Base-by-base conservation (phyloP, 768 basidiomycete genomes). In the Coprinopsis marcescibilis region DNA sequence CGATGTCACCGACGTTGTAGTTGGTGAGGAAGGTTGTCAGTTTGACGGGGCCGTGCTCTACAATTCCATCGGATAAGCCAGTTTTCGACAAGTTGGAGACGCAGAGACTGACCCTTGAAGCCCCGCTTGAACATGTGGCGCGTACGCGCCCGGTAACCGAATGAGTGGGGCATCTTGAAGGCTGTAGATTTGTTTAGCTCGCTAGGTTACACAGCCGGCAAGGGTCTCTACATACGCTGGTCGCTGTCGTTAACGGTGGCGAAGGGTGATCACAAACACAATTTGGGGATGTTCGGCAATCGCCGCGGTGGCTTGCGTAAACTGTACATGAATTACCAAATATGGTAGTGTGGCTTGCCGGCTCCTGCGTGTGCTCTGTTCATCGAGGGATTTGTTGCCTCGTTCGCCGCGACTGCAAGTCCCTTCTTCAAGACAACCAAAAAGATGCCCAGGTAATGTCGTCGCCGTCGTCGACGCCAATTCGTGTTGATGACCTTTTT, bases 91-190 rank as follows among this genome's bases (percentile, higher is more conserved):
- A 26, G 21, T 46, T 20, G 13, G 30, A 52, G 40, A 46, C 41
- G 51, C 27, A 21, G 43, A 57, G 30, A 66, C 78, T 60, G 69
- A 94, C 93, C 83, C 81, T 95, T 95, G 86, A 98, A 97, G 63
- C 84, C 87, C 76, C 89, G 79, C 83, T 89, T 93, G 89, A 99
- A 98, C 94, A 98, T 96, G 76, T 94, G 77, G 84, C 95, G 93
- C 85, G 95, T 98, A 61, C 95, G 93, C 88, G 95, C 95, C 67
- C 95, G 86, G 78, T 94, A 90, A 90, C 95, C 95, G 81, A 85
- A 99, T 48, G 95, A 97, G 90, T 97, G 92, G 77, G 95, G 95
- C 95, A 99, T 97, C 68, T 83, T 82, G 81, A 77, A 65, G 74
- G 55, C 76, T 84, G 60, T 17, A 29, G 19, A 27, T 4, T 43